Evolutionary conservation across 2,329 filamentous ascomycete genomes (phyloP), one percentile per base, ranked within the genome.

Genomic region (Eurotiales sp.): DNA sequence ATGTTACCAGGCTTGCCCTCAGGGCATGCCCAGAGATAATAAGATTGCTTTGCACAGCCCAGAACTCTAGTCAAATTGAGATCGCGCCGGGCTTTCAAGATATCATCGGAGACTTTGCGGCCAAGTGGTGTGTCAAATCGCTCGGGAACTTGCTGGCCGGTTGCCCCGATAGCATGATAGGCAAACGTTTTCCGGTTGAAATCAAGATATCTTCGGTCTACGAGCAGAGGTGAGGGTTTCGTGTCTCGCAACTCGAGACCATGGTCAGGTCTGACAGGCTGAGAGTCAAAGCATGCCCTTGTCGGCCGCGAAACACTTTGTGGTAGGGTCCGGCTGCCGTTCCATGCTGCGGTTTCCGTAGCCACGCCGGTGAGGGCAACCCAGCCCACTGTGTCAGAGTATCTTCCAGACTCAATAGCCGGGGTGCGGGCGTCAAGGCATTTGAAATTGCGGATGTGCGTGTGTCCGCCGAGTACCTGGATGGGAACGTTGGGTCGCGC

Each of bases 311-410:
- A 73, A 14, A 74, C 72, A 15, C 71, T 74, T 21, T 64, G 59
- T 14, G 69, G 73, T n/a, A n/a, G n/a, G n/a, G n/a, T n/a, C n/a
- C n/a, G n/a, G n/a, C n/a, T n/a, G n/a, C n/a, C n/a, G 19, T 67
- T 65, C 46, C 55, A 58, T 46, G 69, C 73, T 22, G 72, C 73
- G 4, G 69, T 72, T 61, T 74, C 77, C 47, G 73, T 75, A 29
- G 64, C 66, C 57, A 86, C 78, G 14, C 83, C 83, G 45, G 76
- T 77, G 68, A 86, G 78, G n/a, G 82, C 79, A 19, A 85, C 63
- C 80, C 82, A 87, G 21, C 84, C 84, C 0, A 86, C 71, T 1
- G 83, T 86, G 68, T 87, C 84, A 61, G 83, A 86, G 65, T 86
- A 87, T 47, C 81, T 76, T 5, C 81, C 83, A 2, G 82, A 81